Evolutionary conservation across 306 rosid species (phyloP), one percentile per base, ranked within the genome.

Genomic region (Sophora flavescens): DNA sequence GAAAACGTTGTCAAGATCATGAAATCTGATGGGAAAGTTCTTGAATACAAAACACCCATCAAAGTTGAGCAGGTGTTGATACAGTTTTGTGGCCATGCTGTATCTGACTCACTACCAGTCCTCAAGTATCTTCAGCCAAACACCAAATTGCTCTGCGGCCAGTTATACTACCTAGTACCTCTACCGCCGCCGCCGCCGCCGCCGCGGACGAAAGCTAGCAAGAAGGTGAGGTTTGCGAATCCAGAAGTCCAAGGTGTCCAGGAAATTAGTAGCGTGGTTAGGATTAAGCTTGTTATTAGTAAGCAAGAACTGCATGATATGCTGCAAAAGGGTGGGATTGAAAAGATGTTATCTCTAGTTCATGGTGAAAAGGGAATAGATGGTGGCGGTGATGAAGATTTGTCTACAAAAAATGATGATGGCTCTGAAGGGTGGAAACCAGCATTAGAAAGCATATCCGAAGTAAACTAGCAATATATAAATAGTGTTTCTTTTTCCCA

Each of bases 21-120:
- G 93, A 90, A 86, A 83, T 61, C 89, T 6, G 97, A 95, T 75
- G 92, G 97, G 35, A 88, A 90, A 83, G 59, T 91, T 52, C 85
- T 95, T 1, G 95, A 87, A 77, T 95, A 92, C 89, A 87, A 84
- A 75, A 63, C 88, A 75, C 90, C 93, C 17, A 82, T 85, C 35
- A 78, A 74, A 62, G 97, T 76, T 13, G 81, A 84, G 61, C 85
- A 90, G 9, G 88, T 92, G 62, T 51, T 90, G 76, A 51, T 83
- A 14, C 84, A 91, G 30, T 91, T 91, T 77, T 66, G 93, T 0
- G 91, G 96, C 75, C 87, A 88, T 74, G 85, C 89, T 64, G 73
- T 93, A 10, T 87, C 93, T 2, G 96, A 84, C n/a, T 76, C 88
- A n/a, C 66, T 83, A 18, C 85, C 77, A 0, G 86, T 42, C 1